Evolutionary conservation across 2,329 filamentous ascomycete genomes (phyloP), one percentile per base, ranked within the genome.

Genomic region (Venturia carpophila): DNA sequence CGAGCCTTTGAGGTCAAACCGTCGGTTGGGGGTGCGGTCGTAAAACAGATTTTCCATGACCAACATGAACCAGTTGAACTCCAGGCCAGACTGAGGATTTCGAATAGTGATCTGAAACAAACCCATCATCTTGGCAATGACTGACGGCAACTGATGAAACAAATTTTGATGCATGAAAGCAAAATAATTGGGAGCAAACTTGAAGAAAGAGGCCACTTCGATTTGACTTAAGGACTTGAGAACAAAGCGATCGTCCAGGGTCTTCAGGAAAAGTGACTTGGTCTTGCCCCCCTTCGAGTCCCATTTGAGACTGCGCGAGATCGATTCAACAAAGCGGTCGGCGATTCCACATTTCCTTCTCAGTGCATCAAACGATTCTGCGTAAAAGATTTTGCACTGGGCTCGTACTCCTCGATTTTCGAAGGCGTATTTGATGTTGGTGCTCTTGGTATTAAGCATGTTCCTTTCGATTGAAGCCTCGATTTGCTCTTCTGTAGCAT

Each of bases 21-120:
- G 77, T 1, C 94, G 87, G 39, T 90, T 93, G 0, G 92, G 92
- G 21, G 86, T 87, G 37, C 94, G 89, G 73, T 97, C 94, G 73
- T 99, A 99, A 75, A 99, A 99, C 19, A 99, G 79, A 70, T 99
- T 99, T 77, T 99, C 94, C 87, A 97, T 99, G 21, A 99, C 83
- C 5, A 99, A 81, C 64, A 99, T 83, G 75, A 95, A 96, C 76
- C 93, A 91, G 73, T 96, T 96, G 75, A 96, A 93, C 73, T 99
- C 94, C 0, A 90, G 90, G 62, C 92, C 92, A 0, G 92, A 97
- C 21, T 85, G 82, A 0, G 94, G 91, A 70, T 97, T 97, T 78
- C 96, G 97, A 78, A 99, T 96, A 69, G 93, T 89, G 61, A 99
- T 89, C 71, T 97, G 93, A 78, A 96, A 99, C 75, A 99, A 95